Percentiles rank a stretch among this genome's conserved stretches.
phyloP scores from a whole-genome alignment of 306 rosid species.

The Castanospermum australe region DNA sequence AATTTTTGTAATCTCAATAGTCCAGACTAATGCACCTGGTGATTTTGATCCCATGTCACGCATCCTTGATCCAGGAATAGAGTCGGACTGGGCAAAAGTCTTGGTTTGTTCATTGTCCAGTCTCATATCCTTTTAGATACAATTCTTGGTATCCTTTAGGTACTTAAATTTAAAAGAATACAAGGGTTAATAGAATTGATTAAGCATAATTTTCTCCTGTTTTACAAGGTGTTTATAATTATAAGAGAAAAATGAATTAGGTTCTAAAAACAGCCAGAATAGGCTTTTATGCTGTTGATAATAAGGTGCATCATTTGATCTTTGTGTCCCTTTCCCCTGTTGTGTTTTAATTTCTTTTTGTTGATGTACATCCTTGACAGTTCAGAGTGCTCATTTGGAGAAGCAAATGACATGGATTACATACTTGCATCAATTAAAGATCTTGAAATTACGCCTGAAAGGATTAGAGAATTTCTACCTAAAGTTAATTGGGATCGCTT shows the following conservation, averaged over 20 bases:
- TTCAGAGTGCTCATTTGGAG: conserved; percentile 48
- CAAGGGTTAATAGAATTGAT: neutral
- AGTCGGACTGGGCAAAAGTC: neutral
- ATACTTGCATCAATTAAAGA: conserved; percentile 57
- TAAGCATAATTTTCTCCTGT: neutral
- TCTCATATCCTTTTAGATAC: neutral
- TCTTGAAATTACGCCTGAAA: conserved; percentile 56
- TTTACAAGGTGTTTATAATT: neutral
- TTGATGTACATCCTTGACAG: conserved; percentile 30
- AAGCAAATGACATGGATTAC: conserved; percentile 55
- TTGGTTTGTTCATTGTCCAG: neutral
- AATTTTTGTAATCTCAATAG: no score
- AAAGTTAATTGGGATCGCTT: conserved; percentile 83
- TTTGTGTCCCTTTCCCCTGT: conserved; percentile 4
- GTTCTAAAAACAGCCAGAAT: neutral
- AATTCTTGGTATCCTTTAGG: neutral
- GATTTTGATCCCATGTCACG: no score
- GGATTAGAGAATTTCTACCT: conserved; percentile 64
- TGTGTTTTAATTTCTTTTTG: neutral
- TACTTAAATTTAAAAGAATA: neutral
- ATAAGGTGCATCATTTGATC: conserved; percentile 11
- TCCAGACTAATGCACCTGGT: no score
- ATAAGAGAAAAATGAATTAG: neutral
- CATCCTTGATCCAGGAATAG: no score
- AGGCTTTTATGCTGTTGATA: neutral